Evolutionary conservation across 129 eudicot species (phyloP), one percentile per base, ranked within the genome.

Genomic region (Dittrichia graveolens): DNA sequence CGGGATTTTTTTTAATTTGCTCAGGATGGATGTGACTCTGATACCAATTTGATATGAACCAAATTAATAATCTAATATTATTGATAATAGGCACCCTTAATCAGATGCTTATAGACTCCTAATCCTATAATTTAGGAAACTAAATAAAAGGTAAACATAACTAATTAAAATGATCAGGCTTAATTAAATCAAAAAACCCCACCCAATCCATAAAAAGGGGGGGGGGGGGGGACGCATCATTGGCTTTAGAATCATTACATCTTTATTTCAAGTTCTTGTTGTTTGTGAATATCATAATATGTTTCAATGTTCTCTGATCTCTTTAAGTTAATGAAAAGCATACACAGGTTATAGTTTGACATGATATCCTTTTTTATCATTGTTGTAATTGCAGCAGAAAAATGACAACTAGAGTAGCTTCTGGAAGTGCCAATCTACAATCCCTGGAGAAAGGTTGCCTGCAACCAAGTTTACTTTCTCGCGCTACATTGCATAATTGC

Each of bases 371-470:
- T 64, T 50, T 50, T 75, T 40, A 65, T 65, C 44, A 31, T 56
- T 37, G 46, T 56, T 66, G 15, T 66, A 67, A 18, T 45, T 62
- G 31, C 64, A 60, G 72, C 80, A 83, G 82, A 76, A 60, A 62
- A 54, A 94, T 94, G 98, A 80, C 98, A 39, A 77, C 89, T 38
- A 74, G 86, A 63, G 60, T 88, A 67, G 95, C 91, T 74, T 72
- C 85, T 11, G 81, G 91, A 79, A 84, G 82, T 63, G 90, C 83
- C 60, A 71, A 56, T 58, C 67, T 90, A 58, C 85, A 74, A 42
- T 83, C 85, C 58, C 67, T 46, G 12, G 90, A 82, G 61, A 44
- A 72, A 2, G 55, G 65, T 52, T 76, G 70, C 83, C 55, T 82
- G 80, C 75, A 81, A 71, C 83, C 74, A 11, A 31, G 79, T 84